These are phyloP conservation scores for Suzukiozyma palmioleophila DNA, from an alignment of 1,139 yeast species.

Conservation along the genomic window DNA sequence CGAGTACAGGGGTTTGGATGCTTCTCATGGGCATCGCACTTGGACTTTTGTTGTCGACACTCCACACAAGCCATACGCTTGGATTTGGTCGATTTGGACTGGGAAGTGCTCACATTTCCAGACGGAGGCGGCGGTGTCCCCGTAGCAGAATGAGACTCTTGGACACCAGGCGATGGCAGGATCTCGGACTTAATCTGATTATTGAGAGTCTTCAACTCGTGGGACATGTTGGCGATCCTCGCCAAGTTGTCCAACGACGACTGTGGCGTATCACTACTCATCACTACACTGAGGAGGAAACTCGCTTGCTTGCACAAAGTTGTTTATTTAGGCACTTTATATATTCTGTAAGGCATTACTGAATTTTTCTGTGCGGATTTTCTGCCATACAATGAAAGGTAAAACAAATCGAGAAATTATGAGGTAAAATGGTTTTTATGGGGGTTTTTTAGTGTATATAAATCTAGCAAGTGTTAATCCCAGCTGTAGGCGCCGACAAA, in stretches of 20 bases:
- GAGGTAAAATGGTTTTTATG: no score
- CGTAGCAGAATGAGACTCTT: slow-evolving; percentile 5
- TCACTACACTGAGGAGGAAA: slow-evolving; percentile 1
- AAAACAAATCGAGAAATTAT: no score
- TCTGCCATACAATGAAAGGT: background rate
- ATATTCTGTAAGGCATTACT: background rate
- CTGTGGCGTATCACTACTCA: slow-evolving; percentile 14
- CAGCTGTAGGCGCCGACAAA: slow-evolving; percentile 30
- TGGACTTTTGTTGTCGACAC: slow-evolving; percentile 89
- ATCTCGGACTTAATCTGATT: slow-evolving; percentile 18
- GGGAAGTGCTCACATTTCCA: background rate
- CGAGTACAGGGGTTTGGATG: slow-evolving; percentile 82
- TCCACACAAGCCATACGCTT: slow-evolving; percentile 89
- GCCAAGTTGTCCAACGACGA: slow-evolving; percentile 38
- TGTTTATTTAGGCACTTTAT: no score
- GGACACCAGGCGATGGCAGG: slow-evolving; percentile 7
- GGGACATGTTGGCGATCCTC: slow-evolving; percentile 44
- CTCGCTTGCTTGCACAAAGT: no score
- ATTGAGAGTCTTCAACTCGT: slow-evolving; percentile 32
- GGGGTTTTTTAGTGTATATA: no score
- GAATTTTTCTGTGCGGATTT: slow-evolving; percentile 1
- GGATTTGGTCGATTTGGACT: slow-evolving; percentile 19
- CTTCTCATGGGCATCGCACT: slow-evolving; percentile 79
- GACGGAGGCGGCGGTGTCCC: slow-evolving; percentile 1
- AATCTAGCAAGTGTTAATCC: slow-evolving; percentile 11